A percentile compares a stretch with the other conserved stretches of the same genome.
These are phyloP conservation scores for Tetrastigma voinierianum DNA, from an alignment of 164 flowering plant genomes.

Conservation along the genomic window DNA sequence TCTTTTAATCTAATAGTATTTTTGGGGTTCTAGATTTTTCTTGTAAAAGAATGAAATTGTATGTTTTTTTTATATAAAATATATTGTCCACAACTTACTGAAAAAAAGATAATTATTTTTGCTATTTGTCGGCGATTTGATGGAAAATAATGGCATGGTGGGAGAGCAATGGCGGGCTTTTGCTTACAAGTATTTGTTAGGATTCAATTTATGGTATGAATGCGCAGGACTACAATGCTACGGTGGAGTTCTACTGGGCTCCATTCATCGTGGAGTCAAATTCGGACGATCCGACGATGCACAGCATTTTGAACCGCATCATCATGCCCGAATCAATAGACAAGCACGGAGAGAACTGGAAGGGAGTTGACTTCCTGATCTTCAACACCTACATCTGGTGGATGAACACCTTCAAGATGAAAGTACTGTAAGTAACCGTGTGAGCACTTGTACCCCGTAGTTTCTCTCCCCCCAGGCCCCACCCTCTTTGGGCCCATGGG, in stretches of 20 bases:
- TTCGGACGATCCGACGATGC: constrained; percentile 89
- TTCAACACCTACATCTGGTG: constrained; percentile 99
- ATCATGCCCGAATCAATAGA: constrained; percentile 84
- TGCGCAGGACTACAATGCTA: constrained; percentile 77
- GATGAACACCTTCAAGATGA: constrained; percentile 91
- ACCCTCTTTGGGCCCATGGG: no score
- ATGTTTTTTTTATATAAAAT: no score
- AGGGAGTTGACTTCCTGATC: constrained; percentile 69
- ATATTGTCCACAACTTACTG: no score
- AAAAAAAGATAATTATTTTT: no score
- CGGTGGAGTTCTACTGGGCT: constrained; percentile 97
- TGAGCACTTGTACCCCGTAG: no score
- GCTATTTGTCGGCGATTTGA: no score
- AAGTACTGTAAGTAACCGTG: constrained; percentile 68
- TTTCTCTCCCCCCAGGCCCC: no score
- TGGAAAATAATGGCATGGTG: no score
- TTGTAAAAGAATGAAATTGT: no score
- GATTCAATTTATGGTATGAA: background rate
- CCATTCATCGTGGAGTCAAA: constrained; percentile 95
- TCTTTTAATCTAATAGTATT: no score
- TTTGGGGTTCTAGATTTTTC: no score
- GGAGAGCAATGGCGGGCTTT: background rate
- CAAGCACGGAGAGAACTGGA: constrained; percentile 83
- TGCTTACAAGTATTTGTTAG: background rate
- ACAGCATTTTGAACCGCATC: constrained; percentile 80